Base-by-base conservation (phyloP, 2,329 filamentous ascomycete species). In the Cercospora canescens region DNA sequence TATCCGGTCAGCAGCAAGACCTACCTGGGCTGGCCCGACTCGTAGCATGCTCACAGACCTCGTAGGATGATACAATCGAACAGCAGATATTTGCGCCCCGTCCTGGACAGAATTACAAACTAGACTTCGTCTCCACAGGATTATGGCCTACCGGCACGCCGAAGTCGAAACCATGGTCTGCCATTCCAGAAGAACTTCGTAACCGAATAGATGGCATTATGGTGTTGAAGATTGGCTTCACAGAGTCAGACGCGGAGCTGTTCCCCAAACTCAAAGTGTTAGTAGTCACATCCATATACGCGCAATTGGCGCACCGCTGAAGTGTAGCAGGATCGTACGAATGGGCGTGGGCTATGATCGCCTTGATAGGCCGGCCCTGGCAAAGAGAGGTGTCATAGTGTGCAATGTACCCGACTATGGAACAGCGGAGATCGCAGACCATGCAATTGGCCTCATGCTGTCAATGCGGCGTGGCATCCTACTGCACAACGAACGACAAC, bases 331-430 rank as follows among this genome's bases (percentile, higher is more conserved):
- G 18, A 71, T 76, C 32, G 72, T 75, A 8, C 71, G 74, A 48
- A 76, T 76, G 74, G 74, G 74, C 45, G 74, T 76, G 7, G 74
- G 74, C 34, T 76, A 76, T 64, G 74, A 76, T 45, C 69, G 72
- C 34, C 68, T 76, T 41, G 74, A 75, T 64, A 73, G 74, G 14
- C 59, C 65, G 6, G 72, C 74, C 11, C 55, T 75, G 18, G 73
- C 73, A 1, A 71, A 69, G 35, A 56, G 50, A 26, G 67, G 68
- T 26, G 67, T 75, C 4, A 75, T 67, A 12, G 74, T 76, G 12
- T 75, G 73, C 65, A 76, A 76, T 52, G 74, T 75, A 1, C 72
- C 71, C n/a, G 74, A 76, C 63, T 76, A 76, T 58, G 74, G 74
- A 3, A 75, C 74, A 7, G 72, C 73, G 35, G 74, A 76, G 21